A percentile compares a stretch with the other conserved stretches of the same genome.
Evolutionary conservation across 2,329 filamentous ascomycete species (phyloP).

Genomic region (Penicillium fuscoglaucum): DNA sequence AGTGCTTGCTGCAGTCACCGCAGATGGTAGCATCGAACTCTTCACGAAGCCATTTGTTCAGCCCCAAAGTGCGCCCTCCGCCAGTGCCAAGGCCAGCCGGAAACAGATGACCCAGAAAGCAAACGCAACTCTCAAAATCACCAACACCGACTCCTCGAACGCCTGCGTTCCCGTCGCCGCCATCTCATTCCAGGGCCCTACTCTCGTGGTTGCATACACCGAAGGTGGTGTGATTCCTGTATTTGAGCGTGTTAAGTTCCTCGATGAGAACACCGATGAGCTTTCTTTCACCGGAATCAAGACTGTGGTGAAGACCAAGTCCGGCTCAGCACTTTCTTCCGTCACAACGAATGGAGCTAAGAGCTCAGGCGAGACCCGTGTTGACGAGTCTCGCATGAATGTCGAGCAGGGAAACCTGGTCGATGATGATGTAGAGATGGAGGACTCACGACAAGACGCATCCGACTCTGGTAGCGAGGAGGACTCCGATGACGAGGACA

Average conservation of each 20-base stretch:
- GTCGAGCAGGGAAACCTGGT: conserved; percentile 53
- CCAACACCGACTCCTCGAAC: conserved; percentile 43
- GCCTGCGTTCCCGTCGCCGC: conserved; percentile 46
- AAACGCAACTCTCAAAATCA: conserved; percentile 48
- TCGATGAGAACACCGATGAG: conserved; percentile 47
- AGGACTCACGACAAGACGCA: conserved; percentile 33
- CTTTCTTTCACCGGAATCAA: conserved; percentile 47
- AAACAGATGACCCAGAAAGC: conserved; percentile 48
- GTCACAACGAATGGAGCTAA: conserved; percentile 56
- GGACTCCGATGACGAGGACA: conserved; percentile 30
- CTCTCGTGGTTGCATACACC: conserved; percentile 50
- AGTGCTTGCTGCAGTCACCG: conserved; percentile 48
- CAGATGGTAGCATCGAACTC: conserved; percentile 51
- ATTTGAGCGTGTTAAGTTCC: conserved; percentile 52
- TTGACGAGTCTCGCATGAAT: conserved; percentile 59
- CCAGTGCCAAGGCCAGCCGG: conserved; percentile 47
- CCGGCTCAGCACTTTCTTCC: conserved; percentile 45
- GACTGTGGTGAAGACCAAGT: conserved; percentile 48
- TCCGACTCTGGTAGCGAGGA: conserved; percentile 31
- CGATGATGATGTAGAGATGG: conserved; percentile 41
- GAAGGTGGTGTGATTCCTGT: conserved; percentile 52
- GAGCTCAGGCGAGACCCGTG: conserved; percentile 51
- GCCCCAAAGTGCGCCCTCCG: conserved; percentile 28
- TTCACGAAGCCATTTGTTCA: conserved; percentile 52
- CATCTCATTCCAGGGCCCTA: conserved; percentile 47